Evolutionary conservation across 2,329 filamentous ascomycete species (phyloP).

Genomic region (Penicillium psychrosexuale): DNA sequence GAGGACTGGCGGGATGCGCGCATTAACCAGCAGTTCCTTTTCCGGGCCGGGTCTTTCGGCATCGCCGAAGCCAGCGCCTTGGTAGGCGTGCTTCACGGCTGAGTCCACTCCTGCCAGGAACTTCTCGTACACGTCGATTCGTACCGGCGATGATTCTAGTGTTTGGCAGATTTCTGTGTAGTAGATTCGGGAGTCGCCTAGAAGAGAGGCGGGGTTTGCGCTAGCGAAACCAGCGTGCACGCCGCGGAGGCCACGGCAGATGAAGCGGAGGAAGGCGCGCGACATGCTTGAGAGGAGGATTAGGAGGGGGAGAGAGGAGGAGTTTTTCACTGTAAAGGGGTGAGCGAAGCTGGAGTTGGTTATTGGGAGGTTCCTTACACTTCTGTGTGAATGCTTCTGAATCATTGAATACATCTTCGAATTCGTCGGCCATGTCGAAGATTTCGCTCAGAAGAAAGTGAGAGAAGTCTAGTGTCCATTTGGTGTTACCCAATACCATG

Average conservation of each 20-base stretch:
- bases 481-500: conserved; percentile 68
- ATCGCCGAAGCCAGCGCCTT: conserved; percentile 43
- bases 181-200: conserved; percentile 40
- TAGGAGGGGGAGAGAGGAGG: conserved; percentile 42
- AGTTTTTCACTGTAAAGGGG: conserved; percentile 33
- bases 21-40: conserved; percentile 53
- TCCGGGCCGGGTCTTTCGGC: conserved; percentile 50
- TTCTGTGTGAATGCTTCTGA: conserved; percentile 39
- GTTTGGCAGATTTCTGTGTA: conserved; percentile 55
- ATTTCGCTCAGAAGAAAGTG: conserved; percentile 56
- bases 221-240: conserved; percentile 47
- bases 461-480: conserved; percentile 70
- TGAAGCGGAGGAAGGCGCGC: conserved; percentile 67
- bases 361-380: conserved; percentile 18
- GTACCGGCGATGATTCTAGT: conserved; percentile 54
- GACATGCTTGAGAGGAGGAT: conserved; percentile 72
- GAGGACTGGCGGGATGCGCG: conserved; percentile 51
- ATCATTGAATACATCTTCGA: conserved; percentile 33
- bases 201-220: conserved; percentile 39
- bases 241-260: conserved; percentile 62
- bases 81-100: conserved; percentile 60
- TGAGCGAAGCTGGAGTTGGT: not conserved
- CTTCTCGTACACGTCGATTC: conserved; percentile 60
- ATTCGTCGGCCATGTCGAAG: conserved; percentile 43
- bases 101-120: conserved; percentile 64